A percentile compares a stretch with the other conserved stretches of the same genome.
These are phyloP conservation scores for Lyophyllum shimeji DNA, from an alignment of 768 basidiomycete species.

Conservation along the genomic window DNA sequence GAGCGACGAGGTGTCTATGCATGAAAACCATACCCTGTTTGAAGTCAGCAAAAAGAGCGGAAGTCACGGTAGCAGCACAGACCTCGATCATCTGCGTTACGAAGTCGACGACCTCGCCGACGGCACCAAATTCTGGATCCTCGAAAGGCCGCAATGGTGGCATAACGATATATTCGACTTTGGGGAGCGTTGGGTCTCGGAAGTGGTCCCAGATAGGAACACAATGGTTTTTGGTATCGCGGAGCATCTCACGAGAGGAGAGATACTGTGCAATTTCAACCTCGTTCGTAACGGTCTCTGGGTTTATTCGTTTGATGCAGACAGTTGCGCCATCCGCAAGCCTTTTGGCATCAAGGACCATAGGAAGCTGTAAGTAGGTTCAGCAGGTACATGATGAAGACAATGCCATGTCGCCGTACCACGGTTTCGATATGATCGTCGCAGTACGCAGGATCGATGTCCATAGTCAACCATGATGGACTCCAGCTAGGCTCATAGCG, in stretches of 20 bases:
- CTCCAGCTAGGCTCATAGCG: constrained; percentile 30
- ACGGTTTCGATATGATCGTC: constrained; percentile 1
- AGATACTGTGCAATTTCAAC: constrained; percentile 10
- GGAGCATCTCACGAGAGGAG: constrained; percentile 4
- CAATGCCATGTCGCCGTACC: neutral
- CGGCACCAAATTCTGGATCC: constrained; percentile 28
- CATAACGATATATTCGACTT: constrained; percentile 28
- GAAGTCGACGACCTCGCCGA: constrained; percentile 30
- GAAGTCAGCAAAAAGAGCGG: neutral
- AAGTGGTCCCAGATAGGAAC: constrained; percentile 22
- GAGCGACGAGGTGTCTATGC: constrained; percentile 30
- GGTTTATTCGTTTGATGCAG: constrained; percentile 12
- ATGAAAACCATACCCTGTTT: constrained; percentile 29
- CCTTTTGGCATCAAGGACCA: constrained; percentile 12
- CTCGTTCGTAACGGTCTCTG: constrained; percentile 3
- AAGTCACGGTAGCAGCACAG: neutral
- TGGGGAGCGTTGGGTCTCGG: constrained; percentile 7
- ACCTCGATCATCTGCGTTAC: constrained; percentile 25
- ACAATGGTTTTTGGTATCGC: constrained; percentile 10
- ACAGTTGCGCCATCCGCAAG: neutral
- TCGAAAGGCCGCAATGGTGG: constrained; percentile 36
- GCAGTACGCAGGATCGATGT: constrained; percentile 4
- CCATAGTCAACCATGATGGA: constrained; percentile 25
- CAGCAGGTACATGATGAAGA: neutral
- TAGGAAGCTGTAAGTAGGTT: neutral